Base-by-base conservation (phyloP, 176 grass and related monocot species). In the Triticum monococcum region DNA sequence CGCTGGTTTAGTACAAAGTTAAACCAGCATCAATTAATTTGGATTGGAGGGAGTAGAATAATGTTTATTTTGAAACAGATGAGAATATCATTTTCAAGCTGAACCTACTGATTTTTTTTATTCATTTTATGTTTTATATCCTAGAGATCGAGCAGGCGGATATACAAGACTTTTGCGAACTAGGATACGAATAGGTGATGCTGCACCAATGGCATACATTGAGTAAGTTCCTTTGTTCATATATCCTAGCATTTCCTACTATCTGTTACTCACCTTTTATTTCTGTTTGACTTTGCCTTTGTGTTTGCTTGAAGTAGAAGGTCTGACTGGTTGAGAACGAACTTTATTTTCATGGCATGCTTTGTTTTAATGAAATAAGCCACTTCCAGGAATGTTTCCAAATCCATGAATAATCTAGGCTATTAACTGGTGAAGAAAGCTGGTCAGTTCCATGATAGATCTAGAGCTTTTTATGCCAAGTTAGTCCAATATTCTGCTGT, bases 181-280 rank as follows among this genome's bases (percentile, higher is more conserved):
- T 10, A 88, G 87, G 82, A 98, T 98, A 88, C 84, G 92, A 85
- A 77, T 94, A 50, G 97, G 97, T 16, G 97, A 98, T 89, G 94
- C 94, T 68, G 92, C 97, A 64, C 89, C 92, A 18, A 96, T 98
- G 97, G 92, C 93, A 76, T 96, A 96, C 64, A 98, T 98, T 14
- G 93, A 98, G 96, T 98, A 94, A 89, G 69, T 14, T 79, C n/a
- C 40, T 72, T 84, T 88, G 13, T 77, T 66, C 75, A 18, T 83
- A 45, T 87, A 83, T 68, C 60, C 75, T 26, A 35, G 8, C 12
- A 12, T 48, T 59, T 80, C 38, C 32, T 33, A 33, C 32, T 33
- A 3, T 33, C 32, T 33, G 62, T 38, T 77, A 35, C 9, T 40
- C 31, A 5, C 28, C 5, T 72, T 25, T 64, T 64, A 7, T 32